Base-by-base conservation (phyloP, 257 asterid species). In the Parsonsia alboflavescens region DNA sequence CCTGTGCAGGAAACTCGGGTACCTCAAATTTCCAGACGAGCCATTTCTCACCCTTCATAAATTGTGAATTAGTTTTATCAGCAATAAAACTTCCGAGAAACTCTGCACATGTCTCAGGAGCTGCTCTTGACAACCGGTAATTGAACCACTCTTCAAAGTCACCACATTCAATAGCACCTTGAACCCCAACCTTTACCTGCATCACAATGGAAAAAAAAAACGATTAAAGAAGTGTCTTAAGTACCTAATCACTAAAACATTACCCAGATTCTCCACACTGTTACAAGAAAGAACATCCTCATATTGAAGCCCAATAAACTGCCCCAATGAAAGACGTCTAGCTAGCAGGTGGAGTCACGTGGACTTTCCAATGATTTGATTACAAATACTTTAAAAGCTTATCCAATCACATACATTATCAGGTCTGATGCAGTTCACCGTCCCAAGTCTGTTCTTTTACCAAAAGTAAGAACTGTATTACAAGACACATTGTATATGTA, bases 11-110 rank as follows among this genome's bases (percentile, higher is more conserved):
- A 48, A 59, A 54, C 70, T 57, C 19, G 77, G 83, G 85, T 86
- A 93, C 97, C 97, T 94, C 99, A 59, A 90, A 92, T 81, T 89
- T 92, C 97, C 97, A 94, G 71, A 92, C 97, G 42, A 94, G 99
- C 99, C 99, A 94, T 89, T 94, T 94, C 97, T 94, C 97, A 74
- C 97, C 97, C 97, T 94, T 94, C 9, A 83, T 84, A 44, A 80
- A 92, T 49, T 82, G 85, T 54, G 88, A 82, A 73, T 84, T 81
- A 67, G 97, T 95, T 86, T 81, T 88, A 75, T 92, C 98, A 26
- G 99, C 87, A 21, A 82, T 56, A 74, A 94, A 92, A 68, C 96
- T 95, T 45, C 99, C 98, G 53, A 95, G 98, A 85, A 90, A 95
- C 41, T 92, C 90, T 1, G 99, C 99, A 68, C 99, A 94, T 1